A percentile compares a stretch with the other conserved stretches of the same genome.
Evolutionary conservation across 148 eudicot species (phyloP).

Genomic region (Camellia sinensis): DNA sequence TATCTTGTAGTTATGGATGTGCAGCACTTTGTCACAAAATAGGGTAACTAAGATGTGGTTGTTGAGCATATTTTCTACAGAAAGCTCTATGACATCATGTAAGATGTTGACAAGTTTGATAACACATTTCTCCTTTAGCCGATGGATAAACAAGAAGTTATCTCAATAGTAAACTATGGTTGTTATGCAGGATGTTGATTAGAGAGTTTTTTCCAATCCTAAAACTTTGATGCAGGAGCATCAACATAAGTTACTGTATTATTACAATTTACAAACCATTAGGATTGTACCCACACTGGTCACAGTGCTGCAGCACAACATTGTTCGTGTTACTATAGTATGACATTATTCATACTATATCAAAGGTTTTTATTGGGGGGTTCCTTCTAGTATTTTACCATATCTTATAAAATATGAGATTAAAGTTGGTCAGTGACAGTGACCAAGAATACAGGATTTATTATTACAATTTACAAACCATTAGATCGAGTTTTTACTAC

Average conservation of each 20-base stretch:
- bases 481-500: background rate
- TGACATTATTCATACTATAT: background rate
- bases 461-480: no score
- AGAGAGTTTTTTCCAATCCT: background rate
- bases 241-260: background rate
- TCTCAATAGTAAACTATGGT: no score
- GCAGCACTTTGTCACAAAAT: background rate
- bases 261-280: background rate
- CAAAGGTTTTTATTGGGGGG: background rate
- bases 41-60: background rate
- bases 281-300: background rate
- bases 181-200: background rate
- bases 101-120: background rate
- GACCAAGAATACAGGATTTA: background rate
- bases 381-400: background rate
- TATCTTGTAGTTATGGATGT: background rate
- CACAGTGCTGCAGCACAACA: background rate
- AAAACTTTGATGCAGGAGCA: background rate
- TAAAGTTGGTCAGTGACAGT: background rate
- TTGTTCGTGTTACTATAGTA: background rate
- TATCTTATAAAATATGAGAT: background rate
- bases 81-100: slow-evolving; percentile 4
- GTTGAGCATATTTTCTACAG: background rate
- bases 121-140: background rate
- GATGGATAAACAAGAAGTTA: background rate